Conservation (phyloP, 768 basidiomycete species). For the Grammothele lineata region DNA sequence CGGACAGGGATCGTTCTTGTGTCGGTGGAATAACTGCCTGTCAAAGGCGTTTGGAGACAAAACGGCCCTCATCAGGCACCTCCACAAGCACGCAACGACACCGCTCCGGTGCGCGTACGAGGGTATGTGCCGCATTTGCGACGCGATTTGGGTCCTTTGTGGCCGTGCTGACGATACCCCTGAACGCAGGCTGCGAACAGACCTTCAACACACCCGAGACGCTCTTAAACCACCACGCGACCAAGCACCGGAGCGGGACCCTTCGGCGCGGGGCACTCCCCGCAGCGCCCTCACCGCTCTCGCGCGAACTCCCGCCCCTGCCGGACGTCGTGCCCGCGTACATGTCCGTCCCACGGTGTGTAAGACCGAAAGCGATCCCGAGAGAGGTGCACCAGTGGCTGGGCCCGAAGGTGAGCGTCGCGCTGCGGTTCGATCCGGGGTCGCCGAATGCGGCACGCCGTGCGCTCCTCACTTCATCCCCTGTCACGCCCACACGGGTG, state of each 20-base stretch:
- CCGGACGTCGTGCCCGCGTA: constrained; percentile 49
- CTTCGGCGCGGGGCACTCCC: constrained; percentile 31
- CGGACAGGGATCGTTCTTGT: constrained; percentile 36
- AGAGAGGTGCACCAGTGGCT: constrained; percentile 46
- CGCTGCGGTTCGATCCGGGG: no score
- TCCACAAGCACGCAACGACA: constrained; percentile 46
- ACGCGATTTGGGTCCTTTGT: no score
- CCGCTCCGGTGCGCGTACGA: constrained; percentile 44
- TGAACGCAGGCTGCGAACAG: constrained; percentile 48
- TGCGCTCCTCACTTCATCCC: no score
- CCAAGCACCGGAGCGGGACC: constrained; percentile 24
- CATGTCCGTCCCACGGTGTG: constrained; percentile 39
- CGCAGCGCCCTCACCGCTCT: constrained; percentile 21
- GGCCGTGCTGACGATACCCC: neutral
- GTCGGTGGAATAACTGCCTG: constrained; percentile 53
- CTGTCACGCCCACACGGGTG: no score
- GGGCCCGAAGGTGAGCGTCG: constrained; percentile 48
- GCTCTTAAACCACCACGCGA: constrained; percentile 47
- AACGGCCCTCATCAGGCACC: constrained; percentile 41
- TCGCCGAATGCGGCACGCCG: no score
- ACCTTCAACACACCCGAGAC: constrained; percentile 43
- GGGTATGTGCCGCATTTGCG: constrained; percentile 35
- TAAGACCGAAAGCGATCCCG: constrained; percentile 44
- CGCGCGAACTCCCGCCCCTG: constrained; percentile 32
- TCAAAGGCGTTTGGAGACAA: constrained; percentile 35